These are phyloP conservation scores for Laetiporus sulphureus DNA, from an alignment of 1,284 basidiomycete genomes.

Conservation along the genomic window DNA sequence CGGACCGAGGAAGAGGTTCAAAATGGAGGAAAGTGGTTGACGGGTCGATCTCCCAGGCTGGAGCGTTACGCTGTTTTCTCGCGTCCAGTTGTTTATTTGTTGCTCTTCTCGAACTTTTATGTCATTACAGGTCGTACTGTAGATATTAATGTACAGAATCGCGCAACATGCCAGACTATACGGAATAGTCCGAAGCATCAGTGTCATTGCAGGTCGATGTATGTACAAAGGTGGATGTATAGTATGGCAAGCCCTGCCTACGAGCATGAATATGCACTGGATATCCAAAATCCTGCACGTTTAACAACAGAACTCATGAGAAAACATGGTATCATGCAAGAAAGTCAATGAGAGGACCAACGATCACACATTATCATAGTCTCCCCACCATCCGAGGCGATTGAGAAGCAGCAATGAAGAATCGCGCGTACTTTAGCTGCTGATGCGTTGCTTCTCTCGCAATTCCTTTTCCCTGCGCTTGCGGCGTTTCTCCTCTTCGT, in stretches of 20 bases:
- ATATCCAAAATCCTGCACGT: too few relatives aligned
- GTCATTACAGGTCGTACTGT: conserved; percentile 8
- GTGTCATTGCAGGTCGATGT: background rate
- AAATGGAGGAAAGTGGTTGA: conserved; percentile 38
- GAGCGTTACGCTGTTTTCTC: background rate
- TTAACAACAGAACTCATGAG: conserved; percentile 3
- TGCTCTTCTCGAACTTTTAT: conserved; percentile 4
- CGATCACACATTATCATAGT: background rate
- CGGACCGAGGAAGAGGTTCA: conserved; percentile 50
- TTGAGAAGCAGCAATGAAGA: too few relatives aligned
- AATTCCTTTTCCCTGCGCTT: conserved; percentile 42
- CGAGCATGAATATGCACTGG: too few relatives aligned
- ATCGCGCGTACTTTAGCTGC: conserved; percentile 1
- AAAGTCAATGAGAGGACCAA: background rate
- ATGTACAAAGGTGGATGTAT: background rate
- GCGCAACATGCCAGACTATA: background rate
- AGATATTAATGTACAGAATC: conserved; percentile 8
- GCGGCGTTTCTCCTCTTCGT: conserved; percentile 69
- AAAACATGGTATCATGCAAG: background rate
- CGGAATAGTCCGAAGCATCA: background rate
- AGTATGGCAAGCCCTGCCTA: too few relatives aligned
- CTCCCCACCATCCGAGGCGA: too few relatives aligned
- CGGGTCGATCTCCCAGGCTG: background rate
- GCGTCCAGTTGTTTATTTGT: background rate
- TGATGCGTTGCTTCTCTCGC: too few relatives aligned